Percentiles rank a stretch among this genome's conserved stretches.
phyloP scores from a whole-genome alignment of 2,329 filamentous ascomycete genomes.

The Tolypocladium tundrense region DNA sequence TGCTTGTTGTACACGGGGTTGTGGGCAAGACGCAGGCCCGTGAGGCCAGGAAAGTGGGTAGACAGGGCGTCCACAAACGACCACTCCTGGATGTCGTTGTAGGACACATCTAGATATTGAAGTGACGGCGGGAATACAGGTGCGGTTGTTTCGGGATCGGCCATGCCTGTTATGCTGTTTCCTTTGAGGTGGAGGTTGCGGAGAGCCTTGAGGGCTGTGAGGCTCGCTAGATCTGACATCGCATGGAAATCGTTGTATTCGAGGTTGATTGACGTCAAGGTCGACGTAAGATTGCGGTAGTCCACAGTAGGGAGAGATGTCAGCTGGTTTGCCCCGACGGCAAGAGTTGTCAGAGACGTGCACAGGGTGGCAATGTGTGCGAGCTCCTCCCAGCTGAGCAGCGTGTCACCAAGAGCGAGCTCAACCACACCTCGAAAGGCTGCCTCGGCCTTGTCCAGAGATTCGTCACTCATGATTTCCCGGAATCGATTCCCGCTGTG shows the following conservation, averaged over 20 bases:
- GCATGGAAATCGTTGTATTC: conserved; percentile 61
- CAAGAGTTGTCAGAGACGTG: conserved; percentile 36
- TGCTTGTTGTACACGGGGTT: conserved; percentile 69
- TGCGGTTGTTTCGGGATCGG: conserved; percentile 11
- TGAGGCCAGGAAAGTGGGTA: conserved; percentile 60
- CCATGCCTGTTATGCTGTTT: conserved; percentile 52
- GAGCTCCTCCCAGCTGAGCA: conserved; percentile 57
- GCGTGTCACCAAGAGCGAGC: conserved; percentile 56
- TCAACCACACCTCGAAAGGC: conserved; percentile 44
- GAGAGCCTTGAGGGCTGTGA: conserved; percentile 41
- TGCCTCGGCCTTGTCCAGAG: conserved; percentile 19
- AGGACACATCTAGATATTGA: conserved; percentile 61
- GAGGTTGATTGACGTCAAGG: conserved; percentile 54
- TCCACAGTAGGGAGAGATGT: conserved; percentile 34
- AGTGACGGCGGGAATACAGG: conserved; percentile 44
- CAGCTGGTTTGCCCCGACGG: conserved; percentile 49
- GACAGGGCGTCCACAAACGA: conserved; percentile 61
- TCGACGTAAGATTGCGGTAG: conserved; percentile 31
- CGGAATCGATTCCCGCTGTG: conserved; percentile 64
- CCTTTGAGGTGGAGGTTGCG: conserved; percentile 62
- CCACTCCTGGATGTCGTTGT: conserved; percentile 63
- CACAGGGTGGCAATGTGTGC: conserved; percentile 44
- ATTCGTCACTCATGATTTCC: conserved; percentile 24
- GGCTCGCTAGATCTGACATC: conserved; percentile 44
- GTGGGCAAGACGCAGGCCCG: conserved; percentile 66